Base-by-base conservation (phyloP, 1,139 yeast genomes). In the Yamadazyma sp. region DNA sequence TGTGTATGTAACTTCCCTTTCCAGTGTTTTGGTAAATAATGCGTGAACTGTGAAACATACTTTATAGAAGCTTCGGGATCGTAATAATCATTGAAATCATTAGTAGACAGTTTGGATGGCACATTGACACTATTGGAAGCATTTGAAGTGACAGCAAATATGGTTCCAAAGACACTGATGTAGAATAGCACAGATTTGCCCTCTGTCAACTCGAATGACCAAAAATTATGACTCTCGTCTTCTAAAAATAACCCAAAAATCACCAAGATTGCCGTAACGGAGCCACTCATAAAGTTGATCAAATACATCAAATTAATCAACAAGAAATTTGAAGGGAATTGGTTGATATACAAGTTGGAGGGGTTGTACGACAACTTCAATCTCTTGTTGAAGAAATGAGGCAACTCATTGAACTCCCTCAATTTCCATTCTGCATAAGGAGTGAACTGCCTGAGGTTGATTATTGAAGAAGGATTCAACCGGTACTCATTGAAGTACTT, bases 381-480 rank as follows among this genome's bases (percentile, higher is more conserved):
- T 37, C 99, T 69, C 50, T 83, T 80, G 43, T 81, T 81, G 59
- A 92, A 92, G 31, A 92, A 73, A 61, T 92, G 98, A 31, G 88
- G 88, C 15, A 92, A 70, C 59, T 92, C 99, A 58, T 92, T 92
- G 58, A 86, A 88, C 56, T 92, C 98, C 41, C 98, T 72, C 55
- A 94, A 77, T 58, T 84, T 87, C 98, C 98, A 92, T 55, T 87
- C 92, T 0, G 98, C 97, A 60, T 79, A 77, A 0, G 97, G 97
- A 0, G 98, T 88, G 55, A 88, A 92, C 53, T 88, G 95, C 36
- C 98, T 71, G 34, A 70, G 57, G 2, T 91, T 83, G 8, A 95
- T 83, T 40, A 92, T 72, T 10, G 91, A 73, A 2, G 92, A 81
- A 0, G 98, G 98, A 44, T 92, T 87, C 30, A 87, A 79, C 58